Conservation (phyloP, 2,329 filamentous ascomycete species). For the Tolypocladium paradoxum region DNA sequence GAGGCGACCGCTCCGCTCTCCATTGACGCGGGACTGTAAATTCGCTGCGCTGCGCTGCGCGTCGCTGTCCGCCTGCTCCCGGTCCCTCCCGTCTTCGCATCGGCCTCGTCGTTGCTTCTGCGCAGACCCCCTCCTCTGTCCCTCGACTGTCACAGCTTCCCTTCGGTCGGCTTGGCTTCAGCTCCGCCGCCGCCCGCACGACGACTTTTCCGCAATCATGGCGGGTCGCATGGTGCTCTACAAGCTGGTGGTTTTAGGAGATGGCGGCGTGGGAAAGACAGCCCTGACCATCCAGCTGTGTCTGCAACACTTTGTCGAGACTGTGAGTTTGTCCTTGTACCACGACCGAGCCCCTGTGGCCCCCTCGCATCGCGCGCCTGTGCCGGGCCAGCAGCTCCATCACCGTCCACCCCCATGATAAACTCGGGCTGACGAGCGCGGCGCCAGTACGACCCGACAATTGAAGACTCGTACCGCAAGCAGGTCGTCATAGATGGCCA, state of each 20-base stretch:
- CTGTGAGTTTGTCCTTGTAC: conserved; percentile 38
- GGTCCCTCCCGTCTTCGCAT: neutral
- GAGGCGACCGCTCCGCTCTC: neutral
- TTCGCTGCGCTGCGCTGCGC: neutral
- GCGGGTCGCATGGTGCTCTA: conserved; percentile 91
- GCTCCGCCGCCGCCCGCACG: conserved; percentile 1
- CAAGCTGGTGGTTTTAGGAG: conserved; percentile 89
- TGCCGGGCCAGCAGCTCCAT: neutral
- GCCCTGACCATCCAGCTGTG: conserved; percentile 94
- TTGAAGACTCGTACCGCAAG: conserved; percentile 81
- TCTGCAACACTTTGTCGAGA: conserved; percentile 97
- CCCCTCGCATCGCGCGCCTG: neutral
- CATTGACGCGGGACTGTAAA: conserved; percentile 3
- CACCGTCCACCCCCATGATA: neutral
- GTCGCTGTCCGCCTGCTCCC: neutral
- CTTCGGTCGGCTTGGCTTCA: neutral
- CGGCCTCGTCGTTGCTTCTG: neutral
- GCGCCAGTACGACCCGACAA: conserved; percentile 69
- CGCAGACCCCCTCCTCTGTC: neutral
- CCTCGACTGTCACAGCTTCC: neutral
- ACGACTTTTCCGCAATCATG: conserved; percentile 40
- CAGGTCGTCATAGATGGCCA: conserved; percentile 89
- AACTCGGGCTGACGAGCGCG: neutral
- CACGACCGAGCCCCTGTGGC: neutral
- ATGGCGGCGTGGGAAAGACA: conserved; percentile 90